A percentile compares a stretch with the other conserved stretches of the same genome.
phyloP scores from a whole-genome alignment of 306 rosid genomes.

The Acacia melanoxylon region DNA sequence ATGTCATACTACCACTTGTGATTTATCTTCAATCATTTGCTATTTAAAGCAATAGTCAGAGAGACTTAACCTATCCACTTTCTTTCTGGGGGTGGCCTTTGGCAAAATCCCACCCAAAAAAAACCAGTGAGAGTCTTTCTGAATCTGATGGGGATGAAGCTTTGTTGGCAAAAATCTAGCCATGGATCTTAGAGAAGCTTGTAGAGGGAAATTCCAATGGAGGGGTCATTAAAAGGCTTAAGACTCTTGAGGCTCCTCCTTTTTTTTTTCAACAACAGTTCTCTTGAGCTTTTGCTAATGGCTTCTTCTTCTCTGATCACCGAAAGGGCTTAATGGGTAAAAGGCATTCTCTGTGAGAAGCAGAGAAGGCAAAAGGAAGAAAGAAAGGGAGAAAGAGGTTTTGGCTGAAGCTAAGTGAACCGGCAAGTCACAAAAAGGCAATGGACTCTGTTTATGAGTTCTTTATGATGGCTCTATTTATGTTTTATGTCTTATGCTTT shows the following conservation, averaged over 20 bases:
- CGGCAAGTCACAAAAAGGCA: slow-evolving; percentile 98
- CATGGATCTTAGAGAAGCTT: slow-evolving; percentile 46
- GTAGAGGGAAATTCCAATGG: slow-evolving; percentile 34
- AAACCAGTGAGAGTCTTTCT: slow-evolving; percentile 32
- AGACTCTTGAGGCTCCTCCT: slow-evolving; percentile 33
- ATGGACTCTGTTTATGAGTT: slow-evolving; percentile 57
- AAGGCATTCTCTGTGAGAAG: slow-evolving; percentile 32
- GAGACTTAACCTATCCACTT: slow-evolving; percentile 42
- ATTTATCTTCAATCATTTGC: slow-evolving; percentile 44
- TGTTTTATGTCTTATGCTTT: slow-evolving; percentile 20
- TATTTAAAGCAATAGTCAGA: slow-evolving; percentile 58
- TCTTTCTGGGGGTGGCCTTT: slow-evolving; percentile 21
- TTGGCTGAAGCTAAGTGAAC: slow-evolving; percentile 55
- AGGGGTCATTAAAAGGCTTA: slow-evolving; percentile 5
- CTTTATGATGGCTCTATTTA: slow-evolving; percentile 20
- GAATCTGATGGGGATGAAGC: slow-evolving; percentile 43
- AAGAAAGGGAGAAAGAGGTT: slow-evolving; percentile 37
- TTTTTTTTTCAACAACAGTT: slow-evolving; percentile 39
- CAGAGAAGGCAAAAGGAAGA: slow-evolving; percentile 29
- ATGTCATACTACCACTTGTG: neutral
- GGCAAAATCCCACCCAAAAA: slow-evolving; percentile 14
- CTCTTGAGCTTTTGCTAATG: slow-evolving; percentile 51
- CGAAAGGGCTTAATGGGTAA: neutral
- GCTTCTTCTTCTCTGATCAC: slow-evolving; percentile 31
- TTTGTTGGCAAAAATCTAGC: slow-evolving; percentile 46